Base-by-base conservation (phyloP, 345 rosid genomes). In the Melastoma malabathricum region DNA sequence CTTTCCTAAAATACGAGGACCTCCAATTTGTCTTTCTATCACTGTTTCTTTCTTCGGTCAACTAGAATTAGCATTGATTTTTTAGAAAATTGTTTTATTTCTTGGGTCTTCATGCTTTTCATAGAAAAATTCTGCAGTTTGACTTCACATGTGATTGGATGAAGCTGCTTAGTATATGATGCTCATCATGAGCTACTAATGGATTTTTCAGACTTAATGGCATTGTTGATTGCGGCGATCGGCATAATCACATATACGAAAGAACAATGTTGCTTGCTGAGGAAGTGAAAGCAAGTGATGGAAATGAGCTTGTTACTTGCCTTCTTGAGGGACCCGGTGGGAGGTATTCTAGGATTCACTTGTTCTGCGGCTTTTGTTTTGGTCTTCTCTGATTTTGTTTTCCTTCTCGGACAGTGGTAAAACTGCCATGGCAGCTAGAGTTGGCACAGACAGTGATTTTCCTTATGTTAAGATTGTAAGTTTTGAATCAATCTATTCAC, bases 401-500 rank as follows among this genome's bases (percentile, higher is more conserved):
- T 54, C 16, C 44, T 41, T 60, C 13, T 59, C 64, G 68, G 49
- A 52, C 83, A 88, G 99, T 76, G 99, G 99, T 65, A 93, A 93
- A 80, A 76, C 96, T 63, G 97, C 99, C 9, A 29, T 93, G 71
- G 97, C 97, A 45, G 97, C 97, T 44, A 93, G 97, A 44, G 80
- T 78, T 65, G 99, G 99, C 56, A 83, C 85, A 49, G 86, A 81
- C 61, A 93, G 97, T 66, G 95, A 88, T 68, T 88, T 88, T 57
- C 96, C 99, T 29, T 93, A 83, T 66, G 99, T 93, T 55, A 88
- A 93, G 82, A 88, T 88, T 52, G 97, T 93, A 78, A 76, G 97
- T 55, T 64, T 60, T 52, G 50, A 10, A 18, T 45, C 55, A 46
- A 7, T 23, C 13, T 20, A 31, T 31, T 31, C 38, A 2, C 10